These are phyloP conservation scores for Ceratocystis variospora DNA, from an alignment of 2,329 filamentous ascomycete species.

Conservation along the genomic window DNA sequence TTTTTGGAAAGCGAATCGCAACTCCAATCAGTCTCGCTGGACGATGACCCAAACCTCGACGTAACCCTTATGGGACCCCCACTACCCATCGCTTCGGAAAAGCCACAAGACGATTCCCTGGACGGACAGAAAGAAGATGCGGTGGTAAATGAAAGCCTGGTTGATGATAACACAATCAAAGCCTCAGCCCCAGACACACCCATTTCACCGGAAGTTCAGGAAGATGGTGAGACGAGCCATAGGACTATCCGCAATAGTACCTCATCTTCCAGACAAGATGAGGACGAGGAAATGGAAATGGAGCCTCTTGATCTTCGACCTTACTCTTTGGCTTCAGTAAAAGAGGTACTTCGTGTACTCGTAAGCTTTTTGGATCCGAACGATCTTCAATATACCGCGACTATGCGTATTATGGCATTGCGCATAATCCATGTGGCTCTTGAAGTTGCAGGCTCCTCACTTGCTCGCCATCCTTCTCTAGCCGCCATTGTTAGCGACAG, in stretches of 20 bases:
- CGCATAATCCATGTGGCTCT: constrained; percentile 94
- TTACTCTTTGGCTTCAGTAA: constrained; percentile 85
- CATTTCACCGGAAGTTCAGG: no score
- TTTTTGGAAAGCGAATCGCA: constrained; percentile 66
- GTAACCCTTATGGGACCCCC: constrained; percentile 61
- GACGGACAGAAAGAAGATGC: not conserved
- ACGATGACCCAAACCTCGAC: constrained; percentile 56
- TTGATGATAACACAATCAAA: not conserved
- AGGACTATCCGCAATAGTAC: not conserved
- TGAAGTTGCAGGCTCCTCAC: constrained; percentile 89
- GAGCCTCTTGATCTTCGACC: constrained; percentile 55
- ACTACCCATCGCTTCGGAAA: not conserved
- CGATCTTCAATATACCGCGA: constrained; percentile 81
- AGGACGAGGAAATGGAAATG: constrained; percentile 22
- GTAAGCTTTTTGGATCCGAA: constrained; percentile 90
- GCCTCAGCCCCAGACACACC: no score
- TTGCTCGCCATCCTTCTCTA: constrained; percentile 79
- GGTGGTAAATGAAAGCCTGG: not conserved
- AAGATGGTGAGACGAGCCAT: no score
- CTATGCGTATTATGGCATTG: constrained; percentile 92
- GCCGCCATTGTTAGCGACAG: constrained; percentile 83
- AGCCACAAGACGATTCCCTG: constrained; percentile 2
- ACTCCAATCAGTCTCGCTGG: constrained; percentile 50
- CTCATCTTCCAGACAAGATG: not conserved
- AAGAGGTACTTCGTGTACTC: constrained; percentile 84